These are phyloP conservation scores for Fusarium sp. DNA, from an alignment of 2,329 filamentous ascomycete species.

Conservation along the genomic window DNA sequence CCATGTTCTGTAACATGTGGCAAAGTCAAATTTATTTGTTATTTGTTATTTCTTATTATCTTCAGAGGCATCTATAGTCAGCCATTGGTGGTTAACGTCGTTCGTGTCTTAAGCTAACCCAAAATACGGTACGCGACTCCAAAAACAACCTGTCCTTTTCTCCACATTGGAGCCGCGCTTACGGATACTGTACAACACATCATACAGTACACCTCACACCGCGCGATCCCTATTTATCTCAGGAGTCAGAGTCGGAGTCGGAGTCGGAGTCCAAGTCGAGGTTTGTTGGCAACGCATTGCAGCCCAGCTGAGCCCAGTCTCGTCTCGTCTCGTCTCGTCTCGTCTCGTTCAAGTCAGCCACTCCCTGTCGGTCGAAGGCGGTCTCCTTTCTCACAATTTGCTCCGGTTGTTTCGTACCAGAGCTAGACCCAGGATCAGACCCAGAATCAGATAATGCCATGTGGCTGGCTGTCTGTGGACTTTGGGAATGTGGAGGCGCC, in stretches of 20 bases:
- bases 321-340: constrained; percentile 1
- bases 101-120: constrained; percentile 4
- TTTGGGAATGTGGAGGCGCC: constrained; percentile 35
- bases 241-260: constrained; percentile 5
- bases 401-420: constrained; percentile 9
- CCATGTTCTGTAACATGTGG: neutral
- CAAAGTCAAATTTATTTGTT: neutral
- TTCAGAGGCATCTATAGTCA: neutral
- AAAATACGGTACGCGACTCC: constrained; percentile 4
- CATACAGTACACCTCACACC: constrained; percentile 31
- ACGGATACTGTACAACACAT: constrained; percentile 17
- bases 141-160: constrained; percentile 13
- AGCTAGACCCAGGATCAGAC: neutral
- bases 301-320: constrained; percentile 28
- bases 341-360: constrained; percentile 12
- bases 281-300: constrained; percentile 43
- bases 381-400: constrained; percentile 23
- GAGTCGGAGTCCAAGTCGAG: constrained; percentile 1
- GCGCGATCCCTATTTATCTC: constrained; percentile 9
- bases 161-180: constrained; percentile 35
- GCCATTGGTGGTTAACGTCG: neutral
- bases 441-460: constrained; percentile 24
- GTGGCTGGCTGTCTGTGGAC: constrained; percentile 39
- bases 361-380: neutral
- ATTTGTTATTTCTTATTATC: neutral